phyloP scores from a whole-genome alignment of 352 stramenopile species.

The Pythium rishiriense region DNA sequence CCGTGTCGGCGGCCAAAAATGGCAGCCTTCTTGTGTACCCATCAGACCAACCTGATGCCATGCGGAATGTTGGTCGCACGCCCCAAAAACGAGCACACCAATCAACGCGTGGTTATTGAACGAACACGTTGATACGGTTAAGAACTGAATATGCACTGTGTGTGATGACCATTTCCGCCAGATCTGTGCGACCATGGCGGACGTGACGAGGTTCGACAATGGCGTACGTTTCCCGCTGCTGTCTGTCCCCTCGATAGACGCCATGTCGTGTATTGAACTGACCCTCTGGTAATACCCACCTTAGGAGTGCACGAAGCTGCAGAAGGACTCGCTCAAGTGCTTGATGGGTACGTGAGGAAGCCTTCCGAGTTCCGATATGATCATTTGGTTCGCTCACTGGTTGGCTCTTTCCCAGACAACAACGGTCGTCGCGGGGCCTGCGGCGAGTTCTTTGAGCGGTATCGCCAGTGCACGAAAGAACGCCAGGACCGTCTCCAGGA shows the following conservation, averaged over 20 bases:
- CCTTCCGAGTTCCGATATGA: not conserved
- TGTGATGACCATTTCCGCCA: too few species aligned
- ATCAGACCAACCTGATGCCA: conserved; percentile 17
- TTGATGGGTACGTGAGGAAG: conserved; percentile 41
- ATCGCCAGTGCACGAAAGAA: conserved; percentile 65
- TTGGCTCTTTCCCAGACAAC: conserved; percentile 35
- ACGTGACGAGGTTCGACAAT: conserved; percentile 27
- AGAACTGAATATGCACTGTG: too few species aligned
- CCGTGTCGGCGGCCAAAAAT: conserved; percentile 1
- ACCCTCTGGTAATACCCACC: not conserved
- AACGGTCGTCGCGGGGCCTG: conserved; percentile 47
- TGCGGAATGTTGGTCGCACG: conserved; percentile 10
- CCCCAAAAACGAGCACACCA: not conserved
- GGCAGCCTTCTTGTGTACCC: not conserved
- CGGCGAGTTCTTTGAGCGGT: conserved; percentile 62
- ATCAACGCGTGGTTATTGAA: not conserved
- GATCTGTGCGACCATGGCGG: not conserved
- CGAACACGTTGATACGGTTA: not conserved
- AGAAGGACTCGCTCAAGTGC: conserved; percentile 71
- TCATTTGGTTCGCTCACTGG: not conserved
- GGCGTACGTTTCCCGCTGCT: conserved; percentile 14
- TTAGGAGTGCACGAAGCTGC: conserved; percentile 66
- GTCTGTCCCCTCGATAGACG: not conserved
- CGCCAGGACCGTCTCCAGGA: conserved; percentile 28
- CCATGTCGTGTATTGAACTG: not conserved